Base-by-base conservation (phyloP, 208 protist species). In the Wallacemonas sp. region DNA sequence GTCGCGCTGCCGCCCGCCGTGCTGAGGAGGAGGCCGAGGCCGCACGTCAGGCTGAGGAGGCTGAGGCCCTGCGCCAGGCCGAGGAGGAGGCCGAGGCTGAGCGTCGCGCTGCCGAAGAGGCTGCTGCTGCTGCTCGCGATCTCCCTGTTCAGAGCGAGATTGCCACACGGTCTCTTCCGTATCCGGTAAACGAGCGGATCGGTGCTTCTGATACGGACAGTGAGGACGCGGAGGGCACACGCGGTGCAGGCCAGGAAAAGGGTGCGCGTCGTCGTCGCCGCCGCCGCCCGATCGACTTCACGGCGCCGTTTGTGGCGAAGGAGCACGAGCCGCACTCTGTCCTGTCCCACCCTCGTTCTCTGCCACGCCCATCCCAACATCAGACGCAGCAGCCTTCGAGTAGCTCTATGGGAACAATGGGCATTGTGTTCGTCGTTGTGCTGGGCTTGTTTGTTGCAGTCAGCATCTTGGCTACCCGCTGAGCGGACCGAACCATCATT, bases 361-460 rank as follows among this genome's bases (percentile, higher is more conserved):
- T 23, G 14, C 1, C 8, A 25, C 10, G 31, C 10, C 22, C 52
- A 4, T 5, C 22, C 3, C 52, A 41, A 20, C 52, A 29, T 8
- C 29, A 41, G 4, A 25, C 12, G 32, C 18, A 59, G n/a, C 7
- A 22, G 8, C 22, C 29, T 7, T 10, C 29, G 14, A 41, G 3
- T 7, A 23, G 31, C 8, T 10, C 16, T 2, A 33, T 59, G 31
- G 39, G 52, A 12, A 41, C 12, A 12, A 25, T 25, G 12, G 22
- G 22, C 28, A 38, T 33, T 36, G 64, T 32, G 2, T 65, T 76
- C 26, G 49, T 71, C 0, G 65, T 49, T 7, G 61, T 67, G 14
- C 61, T 76, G 36, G 72, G 50, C 23, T 23, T 70, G 26, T 49
- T 45, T 71, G 4, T 50, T 61, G 61, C 52, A 57, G 22, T 72